Percentiles rank a stretch among this genome's conserved stretches.
Conservation (phyloP, 1,139 yeast genomes). For the Nakaseomyces uthaithaninus region DNA sequence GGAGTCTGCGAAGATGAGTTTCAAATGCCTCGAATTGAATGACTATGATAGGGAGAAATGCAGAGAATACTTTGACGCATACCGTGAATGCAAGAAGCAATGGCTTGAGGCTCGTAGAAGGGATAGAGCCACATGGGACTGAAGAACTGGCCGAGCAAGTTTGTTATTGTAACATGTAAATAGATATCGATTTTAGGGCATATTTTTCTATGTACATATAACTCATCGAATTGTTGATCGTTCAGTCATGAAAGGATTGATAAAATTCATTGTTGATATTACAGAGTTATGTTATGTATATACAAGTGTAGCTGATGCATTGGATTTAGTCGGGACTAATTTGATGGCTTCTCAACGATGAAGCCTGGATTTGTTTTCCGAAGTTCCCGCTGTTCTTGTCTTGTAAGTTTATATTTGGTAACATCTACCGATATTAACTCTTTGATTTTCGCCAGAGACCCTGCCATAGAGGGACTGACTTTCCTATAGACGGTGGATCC, state of each 20-base stretch:
- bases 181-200: no score
- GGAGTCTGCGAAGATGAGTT: slow-evolving; percentile 78
- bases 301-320: no score
- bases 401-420: slow-evolving; percentile 45
- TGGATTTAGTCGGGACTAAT: no score
- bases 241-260: no score
- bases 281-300: no score
- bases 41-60: slow-evolving; percentile 72
- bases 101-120: slow-evolving; percentile 44
- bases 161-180: neutral
- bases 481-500: slow-evolving; percentile 66
- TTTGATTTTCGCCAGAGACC: slow-evolving; percentile 73
- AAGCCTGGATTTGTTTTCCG: slow-evolving; percentile 61
- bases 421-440: slow-evolving; percentile 84
- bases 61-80: slow-evolving; percentile 82
- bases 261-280: no score
- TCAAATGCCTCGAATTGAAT: slow-evolving; percentile 68
- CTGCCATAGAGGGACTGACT: slow-evolving; percentile 75
- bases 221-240: no score
- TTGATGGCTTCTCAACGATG: slow-evolving; percentile 36
- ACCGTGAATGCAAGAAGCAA: slow-evolving; percentile 82
- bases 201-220: no score
- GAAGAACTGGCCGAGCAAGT: neutral
- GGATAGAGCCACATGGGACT: slow-evolving; percentile 31
- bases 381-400: slow-evolving; percentile 44